These are phyloP conservation scores for Paecilomyces dactylethromorphus DNA, from an alignment of 2,329 filamentous ascomycete species.

Conservation along the genomic window DNA sequence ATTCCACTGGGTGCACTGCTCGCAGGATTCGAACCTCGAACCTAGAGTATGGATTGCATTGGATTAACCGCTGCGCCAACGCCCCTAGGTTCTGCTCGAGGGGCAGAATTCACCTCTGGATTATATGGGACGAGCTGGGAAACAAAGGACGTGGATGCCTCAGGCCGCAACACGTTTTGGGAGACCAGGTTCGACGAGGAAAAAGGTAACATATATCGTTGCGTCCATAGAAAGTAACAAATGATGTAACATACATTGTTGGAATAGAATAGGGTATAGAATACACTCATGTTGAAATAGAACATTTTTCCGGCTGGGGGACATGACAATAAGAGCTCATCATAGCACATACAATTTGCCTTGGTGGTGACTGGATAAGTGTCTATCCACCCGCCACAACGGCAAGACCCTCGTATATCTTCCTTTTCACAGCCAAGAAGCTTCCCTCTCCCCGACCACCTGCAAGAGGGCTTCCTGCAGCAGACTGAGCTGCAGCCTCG, in stretches of 20 bases:
- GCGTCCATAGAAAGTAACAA: neutral
- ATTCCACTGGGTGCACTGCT: neutral
- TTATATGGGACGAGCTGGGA: neutral
- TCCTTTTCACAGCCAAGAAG: conserved; percentile 80
- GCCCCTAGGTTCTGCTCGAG: conserved; percentile 2
- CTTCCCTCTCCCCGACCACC: conserved; percentile 53
- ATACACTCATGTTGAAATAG: neutral
- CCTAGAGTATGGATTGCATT: too few species aligned
- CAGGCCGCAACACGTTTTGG: too few species aligned
- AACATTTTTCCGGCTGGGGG: neutral
- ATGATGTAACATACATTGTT: neutral
- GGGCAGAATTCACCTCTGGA: neutral
- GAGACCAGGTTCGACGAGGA: neutral
- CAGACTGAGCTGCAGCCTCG: conserved; percentile 62
- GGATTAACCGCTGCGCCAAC: too few species aligned
- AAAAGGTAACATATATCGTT: neutral
- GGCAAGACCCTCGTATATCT: conserved; percentile 89
- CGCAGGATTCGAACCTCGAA: too few species aligned
- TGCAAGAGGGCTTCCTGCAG: conserved; percentile 33
- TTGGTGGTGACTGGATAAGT: neutral
- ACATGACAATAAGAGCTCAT: neutral
- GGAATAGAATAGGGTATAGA: neutral
- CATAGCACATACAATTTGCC: neutral
- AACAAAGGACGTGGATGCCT: too few species aligned
- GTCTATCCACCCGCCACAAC: conserved; percentile 65